A percentile compares a stretch with the other conserved stretches of the same genome.
Conservation (phyloP, 192 early-diverging fungal species). For the Umbelopsis ramanniana region DNA sequence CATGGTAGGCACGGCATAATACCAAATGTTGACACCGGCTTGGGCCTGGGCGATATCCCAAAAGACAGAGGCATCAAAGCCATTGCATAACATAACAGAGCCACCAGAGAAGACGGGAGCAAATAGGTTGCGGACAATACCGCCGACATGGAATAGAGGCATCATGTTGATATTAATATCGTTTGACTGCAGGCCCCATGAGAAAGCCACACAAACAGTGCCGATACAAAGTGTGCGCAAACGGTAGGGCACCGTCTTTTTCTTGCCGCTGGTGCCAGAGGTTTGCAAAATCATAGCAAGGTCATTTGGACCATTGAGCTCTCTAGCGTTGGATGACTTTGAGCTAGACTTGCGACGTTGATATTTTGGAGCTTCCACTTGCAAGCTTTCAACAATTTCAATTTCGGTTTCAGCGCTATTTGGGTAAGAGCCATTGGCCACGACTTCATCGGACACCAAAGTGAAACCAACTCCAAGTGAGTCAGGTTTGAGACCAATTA, state of each 20-base stretch:
- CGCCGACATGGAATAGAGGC: constrained; percentile 80
- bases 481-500: constrained; percentile 31
- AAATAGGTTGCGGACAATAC: constrained; percentile 68
- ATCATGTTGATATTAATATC: constrained; percentile 72
- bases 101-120: constrained; percentile 64
- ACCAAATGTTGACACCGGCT: constrained; percentile 51
- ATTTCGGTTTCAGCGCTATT: constrained; percentile 1
- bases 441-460: background rate
- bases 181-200: constrained; percentile 52
- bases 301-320: constrained; percentile 47
- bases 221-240: constrained; percentile 68
- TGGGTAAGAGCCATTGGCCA: background rate
- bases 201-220: constrained; percentile 62
- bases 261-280: constrained; percentile 69
- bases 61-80: constrained; percentile 65
- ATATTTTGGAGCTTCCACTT: background rate
- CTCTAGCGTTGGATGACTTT: constrained; percentile 36
- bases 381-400: background rate
- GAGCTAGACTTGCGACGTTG: constrained; percentile 18
- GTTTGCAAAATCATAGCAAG: constrained; percentile 72
- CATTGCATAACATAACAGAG: constrained; percentile 61
- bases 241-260: constrained; percentile 71
- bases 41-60: constrained; percentile 63
- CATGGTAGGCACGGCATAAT: constrained; percentile 74
- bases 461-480: background rate